phyloP scores from a whole-genome alignment of 1,139 yeast species.

The Citeromyces hawaiiensis region DNA sequence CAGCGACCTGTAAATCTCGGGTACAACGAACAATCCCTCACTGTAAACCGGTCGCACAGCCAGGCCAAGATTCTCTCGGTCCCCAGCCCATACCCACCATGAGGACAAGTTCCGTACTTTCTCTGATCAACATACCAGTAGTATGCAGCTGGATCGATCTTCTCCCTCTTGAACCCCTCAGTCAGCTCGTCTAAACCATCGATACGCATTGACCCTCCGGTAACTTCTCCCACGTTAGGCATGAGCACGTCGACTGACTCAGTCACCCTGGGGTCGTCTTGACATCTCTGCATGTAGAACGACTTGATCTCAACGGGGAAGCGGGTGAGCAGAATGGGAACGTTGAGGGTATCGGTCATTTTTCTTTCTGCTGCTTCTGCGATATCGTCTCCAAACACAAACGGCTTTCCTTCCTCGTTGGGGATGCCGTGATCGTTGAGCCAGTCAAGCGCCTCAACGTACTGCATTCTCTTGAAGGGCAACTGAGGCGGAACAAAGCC shows the following conservation, averaged over 20 bases:
- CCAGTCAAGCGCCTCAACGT: slow-evolving; percentile 89
- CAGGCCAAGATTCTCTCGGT: slow-evolving; percentile 97
- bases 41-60: slow-evolving; percentile 96
- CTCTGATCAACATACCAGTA: slow-evolving; percentile 97
- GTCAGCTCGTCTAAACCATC: slow-evolving; percentile 67
- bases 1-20: slow-evolving; percentile 98
- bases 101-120: slow-evolving; percentile 95
- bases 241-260: slow-evolving; percentile 96
- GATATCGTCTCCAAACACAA: slow-evolving; percentile 96
- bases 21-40: slow-evolving; percentile 92
- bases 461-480: slow-evolving; percentile 89
- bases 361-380: slow-evolving; percentile 99
- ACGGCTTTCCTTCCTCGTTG: slow-evolving; percentile 86
- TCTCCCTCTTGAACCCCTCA: slow-evolving; percentile 88
- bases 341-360: slow-evolving; percentile 91
- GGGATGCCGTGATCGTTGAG: slow-evolving; percentile 87
- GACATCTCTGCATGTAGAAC: slow-evolving; percentile 91
- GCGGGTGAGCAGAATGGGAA: slow-evolving; percentile 80
- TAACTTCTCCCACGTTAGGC: slow-evolving; percentile 98
- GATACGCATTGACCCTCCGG: slow-evolving; percentile 99
- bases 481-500: slow-evolving; percentile 63
- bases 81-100: slow-evolving; percentile 98
- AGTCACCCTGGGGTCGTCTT: slow-evolving; percentile 86
- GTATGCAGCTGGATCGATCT: slow-evolving; percentile 64
- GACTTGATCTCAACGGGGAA: slow-evolving; percentile 98